Percentiles rank a stretch among this genome's conserved stretches.
phyloP scores from a whole-genome alignment of 225 moss, liverwort and hornwort genomes.

The Pseudoscleropodium purum region DNA sequence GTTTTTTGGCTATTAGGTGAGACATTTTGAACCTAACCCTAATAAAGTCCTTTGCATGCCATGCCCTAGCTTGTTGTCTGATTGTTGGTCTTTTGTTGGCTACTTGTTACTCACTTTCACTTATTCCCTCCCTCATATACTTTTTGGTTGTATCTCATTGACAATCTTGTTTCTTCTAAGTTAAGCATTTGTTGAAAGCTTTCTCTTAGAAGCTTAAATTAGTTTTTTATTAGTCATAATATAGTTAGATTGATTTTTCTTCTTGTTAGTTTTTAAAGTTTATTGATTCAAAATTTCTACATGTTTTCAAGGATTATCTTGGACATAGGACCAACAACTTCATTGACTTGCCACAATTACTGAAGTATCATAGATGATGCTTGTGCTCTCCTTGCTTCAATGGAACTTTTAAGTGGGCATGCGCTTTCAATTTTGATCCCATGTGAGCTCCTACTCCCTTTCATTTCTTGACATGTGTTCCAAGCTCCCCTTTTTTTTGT shows the following conservation, averaged over 20 bases:
- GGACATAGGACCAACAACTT: neutral
- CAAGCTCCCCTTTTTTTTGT: no score
- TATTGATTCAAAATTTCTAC: no score
- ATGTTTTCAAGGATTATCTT: neutral
- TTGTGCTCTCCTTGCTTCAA: no score
- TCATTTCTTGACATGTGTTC: neutral
- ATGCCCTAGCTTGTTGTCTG: neutral
- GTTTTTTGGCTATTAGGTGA: neutral
- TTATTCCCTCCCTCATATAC: accelerated
- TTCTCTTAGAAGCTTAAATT: no score
- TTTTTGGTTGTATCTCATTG: neutral
- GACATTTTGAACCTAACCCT: neutral
- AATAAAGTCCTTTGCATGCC: neutral
- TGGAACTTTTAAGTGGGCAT: accelerated
- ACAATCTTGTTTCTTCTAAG: no score
- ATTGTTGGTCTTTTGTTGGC: neutral
- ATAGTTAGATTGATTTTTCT: neutral
- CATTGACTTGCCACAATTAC: no score
- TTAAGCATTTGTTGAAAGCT: accelerated
- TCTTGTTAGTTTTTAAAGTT: neutral
- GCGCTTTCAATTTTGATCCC: neutral
- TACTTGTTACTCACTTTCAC: neutral
- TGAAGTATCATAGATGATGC: neutral
- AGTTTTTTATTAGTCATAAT: no score
- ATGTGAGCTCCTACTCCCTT: accelerated